Percentiles rank a stretch among this genome's conserved stretches.
Evolutionary conservation across 2,329 filamentous ascomycete genomes (phyloP).

Genomic region (Ilyonectria sp.): DNA sequence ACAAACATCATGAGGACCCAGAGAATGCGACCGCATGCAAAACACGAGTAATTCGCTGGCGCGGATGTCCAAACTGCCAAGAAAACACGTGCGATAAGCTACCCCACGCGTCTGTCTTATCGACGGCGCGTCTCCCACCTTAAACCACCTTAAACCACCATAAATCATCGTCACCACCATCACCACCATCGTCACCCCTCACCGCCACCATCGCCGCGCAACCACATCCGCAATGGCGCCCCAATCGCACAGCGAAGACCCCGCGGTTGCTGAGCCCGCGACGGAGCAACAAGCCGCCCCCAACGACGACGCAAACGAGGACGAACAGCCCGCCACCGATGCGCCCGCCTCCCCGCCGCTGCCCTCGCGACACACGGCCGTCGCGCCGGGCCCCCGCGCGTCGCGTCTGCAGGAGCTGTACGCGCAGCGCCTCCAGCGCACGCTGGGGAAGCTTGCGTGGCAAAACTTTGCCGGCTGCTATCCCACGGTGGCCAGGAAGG

Average conservation of each 20-base stretch:
- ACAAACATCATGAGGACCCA: too few relatives aligned
- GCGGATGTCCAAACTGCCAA: not conserved
- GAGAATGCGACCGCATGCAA: too few relatives aligned
- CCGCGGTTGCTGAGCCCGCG: conserved; percentile 13
- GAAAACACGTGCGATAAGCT: conserved; percentile 41
- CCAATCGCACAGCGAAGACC: conserved; percentile 34
- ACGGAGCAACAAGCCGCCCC: conserved; percentile 16
- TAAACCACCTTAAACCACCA: conserved; percentile 26
- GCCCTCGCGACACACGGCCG: conserved; percentile 58
- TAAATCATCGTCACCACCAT: conserved; percentile 14
- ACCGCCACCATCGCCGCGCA: conserved; percentile 10
- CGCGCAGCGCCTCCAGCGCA: conserved; percentile 65
- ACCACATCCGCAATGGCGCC: conserved; percentile 38
- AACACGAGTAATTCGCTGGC: too few relatives aligned
- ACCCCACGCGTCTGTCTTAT: conserved; percentile 41
- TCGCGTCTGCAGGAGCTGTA: conserved; percentile 69
- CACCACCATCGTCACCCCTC: conserved; percentile 18
- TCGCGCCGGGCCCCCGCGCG: conserved; percentile 71
- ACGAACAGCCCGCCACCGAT: conserved; percentile 21
- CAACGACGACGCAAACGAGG: conserved; percentile 10
- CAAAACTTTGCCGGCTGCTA: conserved; percentile 74
- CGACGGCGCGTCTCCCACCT: conserved; percentile 41
- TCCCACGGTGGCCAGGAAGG: conserved; percentile 69
- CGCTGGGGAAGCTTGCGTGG: conserved; percentile 69
- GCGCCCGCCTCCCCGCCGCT: conserved; percentile 56